These are phyloP conservation scores for Phytophthora pisi DNA, from an alignment of 352 stramenopile genomes.

Conservation along the genomic window DNA sequence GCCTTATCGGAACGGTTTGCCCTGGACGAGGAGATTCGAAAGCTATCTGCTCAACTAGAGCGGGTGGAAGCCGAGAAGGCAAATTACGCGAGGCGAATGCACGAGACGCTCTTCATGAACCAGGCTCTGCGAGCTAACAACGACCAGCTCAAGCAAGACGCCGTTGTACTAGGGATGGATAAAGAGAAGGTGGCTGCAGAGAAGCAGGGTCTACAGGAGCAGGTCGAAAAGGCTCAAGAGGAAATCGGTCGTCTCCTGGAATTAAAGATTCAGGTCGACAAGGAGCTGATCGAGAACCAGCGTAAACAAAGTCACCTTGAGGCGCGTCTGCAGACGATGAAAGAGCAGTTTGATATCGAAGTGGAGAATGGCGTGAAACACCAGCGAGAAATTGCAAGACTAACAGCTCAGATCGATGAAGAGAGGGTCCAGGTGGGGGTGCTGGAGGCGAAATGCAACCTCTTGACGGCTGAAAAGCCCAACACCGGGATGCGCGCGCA, in stretches of 20 bases:
- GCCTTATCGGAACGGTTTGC: constrained; percentile 62
- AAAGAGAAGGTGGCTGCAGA: constrained; percentile 58
- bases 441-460: constrained; percentile 70
- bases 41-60: constrained; percentile 57
- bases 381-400: constrained; percentile 43
- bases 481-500: constrained; percentile 79
- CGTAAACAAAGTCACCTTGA: constrained; percentile 59
- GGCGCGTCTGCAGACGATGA: constrained; percentile 58
- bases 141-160: constrained; percentile 69
- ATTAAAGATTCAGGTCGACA: constrained; percentile 48
- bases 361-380: constrained; percentile 46
- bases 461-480: constrained; percentile 72
- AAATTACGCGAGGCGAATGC: constrained; percentile 67
- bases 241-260: constrained; percentile 44
- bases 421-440: constrained; percentile 65
- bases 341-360: constrained; percentile 70
- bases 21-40: constrained; percentile 70
- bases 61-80: constrained; percentile 60
- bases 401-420: constrained; percentile 56
- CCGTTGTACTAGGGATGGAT: constrained; percentile 59
- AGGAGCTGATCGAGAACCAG: constrained; percentile 54
- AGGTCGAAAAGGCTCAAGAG: constrained; percentile 35
- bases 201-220: constrained; percentile 41
- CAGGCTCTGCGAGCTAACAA: constrained; percentile 65
- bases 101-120: constrained; percentile 82